A percentile compares a stretch with the other conserved stretches of the same genome.
Conservation (phyloP, 2,329 filamentous ascomycete species). For the Leptographium galeiforme region DNA sequence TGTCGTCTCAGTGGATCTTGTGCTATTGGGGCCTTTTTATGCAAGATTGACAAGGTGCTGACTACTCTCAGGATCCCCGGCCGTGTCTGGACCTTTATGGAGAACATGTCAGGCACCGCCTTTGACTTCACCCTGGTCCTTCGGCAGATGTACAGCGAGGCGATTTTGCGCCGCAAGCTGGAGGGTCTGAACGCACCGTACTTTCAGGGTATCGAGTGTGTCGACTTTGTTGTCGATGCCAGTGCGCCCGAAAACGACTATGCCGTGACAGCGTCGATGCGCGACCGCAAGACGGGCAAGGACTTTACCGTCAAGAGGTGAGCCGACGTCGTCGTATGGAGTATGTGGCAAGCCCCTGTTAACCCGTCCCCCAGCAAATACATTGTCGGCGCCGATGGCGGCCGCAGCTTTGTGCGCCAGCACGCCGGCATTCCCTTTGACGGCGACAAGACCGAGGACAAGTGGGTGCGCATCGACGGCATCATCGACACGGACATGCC, state of each 20-base stretch:
- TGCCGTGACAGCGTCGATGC: constrained; percentile 71
- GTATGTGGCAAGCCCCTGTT: not conserved
- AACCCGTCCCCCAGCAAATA: constrained; percentile 22
- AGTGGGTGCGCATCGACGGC: constrained; percentile 41
- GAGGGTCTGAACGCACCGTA: constrained; percentile 21
- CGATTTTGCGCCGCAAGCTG: constrained; percentile 32
- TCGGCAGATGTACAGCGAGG: constrained; percentile 41
- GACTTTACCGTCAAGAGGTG: constrained; percentile 44
- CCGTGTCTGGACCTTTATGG: constrained; percentile 38
- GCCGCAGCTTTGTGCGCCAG: constrained; percentile 32
- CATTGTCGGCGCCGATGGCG: constrained; percentile 38
- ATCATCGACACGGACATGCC: constrained; percentile 34
- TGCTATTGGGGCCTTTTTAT: no score
- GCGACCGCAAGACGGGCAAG: constrained; percentile 75
- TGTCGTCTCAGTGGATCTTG: not conserved
- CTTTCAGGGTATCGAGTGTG: constrained; percentile 22
- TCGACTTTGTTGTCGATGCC: constrained; percentile 21
- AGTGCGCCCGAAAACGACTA: constrained; percentile 84
- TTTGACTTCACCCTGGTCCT: constrained; percentile 40
- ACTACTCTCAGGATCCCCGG: constrained; percentile 16
- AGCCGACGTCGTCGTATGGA: no score
- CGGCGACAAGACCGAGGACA: constrained; percentile 32
- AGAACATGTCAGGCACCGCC: constrained; percentile 35
- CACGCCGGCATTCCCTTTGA: constrained; percentile 33
- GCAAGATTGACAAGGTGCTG: not conserved